A percentile compares a stretch with the other conserved stretches of the same genome.
Evolutionary conservation across 192 early-diverging fungal species (phyloP).

Genomic region (Helicostylum pulchrum): DNA sequence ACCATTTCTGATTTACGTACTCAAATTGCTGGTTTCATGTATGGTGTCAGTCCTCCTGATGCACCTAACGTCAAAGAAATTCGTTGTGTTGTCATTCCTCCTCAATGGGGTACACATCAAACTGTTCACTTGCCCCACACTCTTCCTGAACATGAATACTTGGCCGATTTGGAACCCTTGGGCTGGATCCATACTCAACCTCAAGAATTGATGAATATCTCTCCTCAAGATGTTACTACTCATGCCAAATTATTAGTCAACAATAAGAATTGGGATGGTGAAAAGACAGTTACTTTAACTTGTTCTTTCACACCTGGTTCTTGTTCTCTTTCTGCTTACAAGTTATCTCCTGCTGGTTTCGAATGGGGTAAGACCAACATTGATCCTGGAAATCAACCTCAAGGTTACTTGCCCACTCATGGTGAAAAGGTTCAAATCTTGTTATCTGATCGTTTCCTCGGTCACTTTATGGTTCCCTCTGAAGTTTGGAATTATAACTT

Average conservation of each 20-base stretch:
- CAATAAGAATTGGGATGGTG: constrained; percentile 91
- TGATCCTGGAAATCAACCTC: constrained; percentile 81
- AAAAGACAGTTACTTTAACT: constrained; percentile 87
- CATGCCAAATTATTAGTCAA: constrained; percentile 90
- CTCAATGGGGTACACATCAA: constrained; percentile 97
- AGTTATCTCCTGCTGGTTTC: constrained; percentile 92
- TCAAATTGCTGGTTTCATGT: constrained; percentile 94
- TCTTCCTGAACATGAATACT: constrained; percentile 87
- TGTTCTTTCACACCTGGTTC: constrained; percentile 99
- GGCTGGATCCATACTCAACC: constrained; percentile 99
- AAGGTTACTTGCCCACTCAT: constrained; percentile 81
- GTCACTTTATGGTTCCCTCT: constrained; percentile 97
- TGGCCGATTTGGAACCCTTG: constrained; percentile 91
- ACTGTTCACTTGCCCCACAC: constrained; percentile 86
- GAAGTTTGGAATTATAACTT: constrained; percentile 96
- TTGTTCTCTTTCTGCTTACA: constrained; percentile 92
- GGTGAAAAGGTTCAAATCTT: constrained; percentile 98
- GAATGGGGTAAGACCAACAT: constrained; percentile 96
- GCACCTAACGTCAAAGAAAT: constrained; percentile 96
- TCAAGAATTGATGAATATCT: constrained; percentile 83
- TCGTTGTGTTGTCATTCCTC: constrained; percentile 89
- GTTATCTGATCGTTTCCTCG: constrained; percentile 92
- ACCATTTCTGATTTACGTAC: constrained; percentile 91
- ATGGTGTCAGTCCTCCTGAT: constrained; percentile 86
- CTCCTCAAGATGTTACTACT: constrained; percentile 86